Evolutionary conservation across 179 eudicot genomes (phyloP).

Genomic region (Dionaea muscipula): DNA sequence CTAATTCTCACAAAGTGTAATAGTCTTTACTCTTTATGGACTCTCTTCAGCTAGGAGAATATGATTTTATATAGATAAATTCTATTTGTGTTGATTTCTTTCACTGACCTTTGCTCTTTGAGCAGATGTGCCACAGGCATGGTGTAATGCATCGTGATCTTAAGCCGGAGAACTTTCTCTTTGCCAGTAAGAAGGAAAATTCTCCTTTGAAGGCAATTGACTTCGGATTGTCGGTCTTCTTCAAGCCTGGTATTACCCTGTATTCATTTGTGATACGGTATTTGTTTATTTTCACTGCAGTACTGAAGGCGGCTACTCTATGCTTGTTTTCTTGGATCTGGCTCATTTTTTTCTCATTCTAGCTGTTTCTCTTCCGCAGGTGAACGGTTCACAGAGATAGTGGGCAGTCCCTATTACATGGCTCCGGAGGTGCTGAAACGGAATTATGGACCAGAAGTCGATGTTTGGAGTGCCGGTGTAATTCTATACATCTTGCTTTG

Average conservation of each 20-base stretch:
- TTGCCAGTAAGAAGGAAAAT: constrained; percentile 71
- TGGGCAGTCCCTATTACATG: constrained; percentile 17
- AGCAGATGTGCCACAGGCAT: constrained; percentile 17
- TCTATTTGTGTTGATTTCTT: too few relatives aligned
- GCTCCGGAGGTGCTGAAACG: constrained; percentile 15
- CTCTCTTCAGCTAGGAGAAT: too few relatives aligned
- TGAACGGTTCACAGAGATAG: constrained; percentile 10
- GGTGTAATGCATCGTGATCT: constrained; percentile 23
- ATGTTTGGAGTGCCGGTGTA: constrained; percentile 18
- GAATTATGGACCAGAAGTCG: constrained; percentile 13
- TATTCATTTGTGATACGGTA: not conserved
- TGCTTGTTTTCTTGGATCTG: not conserved
- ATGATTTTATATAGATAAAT: too few relatives aligned
- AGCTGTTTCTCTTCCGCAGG: constrained; percentile 3
- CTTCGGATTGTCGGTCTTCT: constrained; percentile 48
- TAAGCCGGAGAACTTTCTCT: constrained; percentile 35
- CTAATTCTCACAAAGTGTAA: too few relatives aligned
- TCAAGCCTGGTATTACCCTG: constrained; percentile 21
- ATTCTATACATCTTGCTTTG: constrained; percentile 14
- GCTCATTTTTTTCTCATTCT: not conserved
- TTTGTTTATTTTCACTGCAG: not conserved
- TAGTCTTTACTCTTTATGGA: too few relatives aligned
- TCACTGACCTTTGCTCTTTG: not conserved
- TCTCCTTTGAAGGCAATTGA: constrained; percentile 37
- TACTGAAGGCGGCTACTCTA: not conserved